Base-by-base conservation (phyloP, 306 rosid species). In the Hylodesmum podocarpum region DNA sequence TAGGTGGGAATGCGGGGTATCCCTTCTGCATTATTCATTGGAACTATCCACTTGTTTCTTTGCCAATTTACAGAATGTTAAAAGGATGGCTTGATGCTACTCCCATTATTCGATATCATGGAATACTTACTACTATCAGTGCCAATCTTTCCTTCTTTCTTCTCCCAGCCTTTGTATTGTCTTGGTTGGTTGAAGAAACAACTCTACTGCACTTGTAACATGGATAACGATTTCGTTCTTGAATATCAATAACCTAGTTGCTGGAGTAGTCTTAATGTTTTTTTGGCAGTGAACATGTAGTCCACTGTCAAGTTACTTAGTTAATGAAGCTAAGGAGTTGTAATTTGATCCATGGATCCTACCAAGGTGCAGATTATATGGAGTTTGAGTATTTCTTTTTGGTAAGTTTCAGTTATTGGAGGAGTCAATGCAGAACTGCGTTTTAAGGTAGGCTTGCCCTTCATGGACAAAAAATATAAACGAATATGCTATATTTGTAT, bases 371-470 rank as follows among this genome's bases (percentile, higher is more conserved):
- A 24, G 74, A 50, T 41, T 54, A 47, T 71, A 40, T 77, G 76
- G 31, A 78, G 66, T 67, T 61, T 51, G 53, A 64, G 71, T 70
- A 44, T 75, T 74, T 76, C 62, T 18, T 78, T 66, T 83, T 72
- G 83, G 86, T 90, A 78, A 92, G 91, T 92, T 81, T 66, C 83
- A 58, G 84, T 79, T 71, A 71, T 79, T 61, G 77, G 73, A 49
- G 85, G 80, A 72, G 47, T 43, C 84, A 72, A 75, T 63, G 87
- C 85, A 51, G 75, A 77, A 61, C 72, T 83, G 53, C 82, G 82
- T 66, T 43, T 71, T 53, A 80, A 94, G 98, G 97, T 94, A 94
- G 97, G 93, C 72, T 29, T 76, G 89, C 46, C 87, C 90, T 80
- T 80, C 62, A 62, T 72, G 82, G 91, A 63, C 88, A 61, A 51